These are phyloP conservation scores for Hyphodiscus sp. DNA, from an alignment of 2,329 filamentous ascomycete genomes.

Conservation along the genomic window DNA sequence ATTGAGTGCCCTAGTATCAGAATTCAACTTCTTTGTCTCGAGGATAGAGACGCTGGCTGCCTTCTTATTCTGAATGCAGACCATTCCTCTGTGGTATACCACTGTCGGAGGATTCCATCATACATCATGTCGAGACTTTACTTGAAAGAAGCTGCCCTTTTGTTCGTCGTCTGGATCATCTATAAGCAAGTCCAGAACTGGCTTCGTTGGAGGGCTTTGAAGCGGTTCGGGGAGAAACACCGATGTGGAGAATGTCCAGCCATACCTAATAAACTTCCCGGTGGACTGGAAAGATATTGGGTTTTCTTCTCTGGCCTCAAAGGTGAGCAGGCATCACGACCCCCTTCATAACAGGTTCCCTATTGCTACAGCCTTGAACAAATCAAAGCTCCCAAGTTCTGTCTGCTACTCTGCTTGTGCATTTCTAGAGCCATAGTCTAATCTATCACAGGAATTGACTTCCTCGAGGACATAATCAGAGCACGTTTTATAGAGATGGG, in stretches of 20 bases:
- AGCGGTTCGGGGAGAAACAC: constrained; percentile 16
- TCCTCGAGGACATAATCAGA: constrained; percentile 20
- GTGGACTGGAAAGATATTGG: constrained; percentile 14
- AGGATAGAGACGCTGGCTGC: neutral
- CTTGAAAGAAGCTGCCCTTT: constrained; percentile 3
- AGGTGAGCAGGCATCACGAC: constrained; percentile 3
- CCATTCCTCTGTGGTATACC: neutral
- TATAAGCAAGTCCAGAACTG: constrained; percentile 12
- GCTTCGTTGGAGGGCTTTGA: constrained; percentile 14
- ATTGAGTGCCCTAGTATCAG: too few relatives aligned
- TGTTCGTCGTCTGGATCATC: constrained; percentile 6
- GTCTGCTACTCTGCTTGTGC: too few relatives aligned
- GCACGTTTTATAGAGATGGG: constrained; percentile 1
- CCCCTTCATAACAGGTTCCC: neutral
- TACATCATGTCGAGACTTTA: constrained; percentile 7
- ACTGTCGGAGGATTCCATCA: neutral
- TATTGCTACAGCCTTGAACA: too few relatives aligned
- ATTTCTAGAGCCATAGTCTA: neutral
- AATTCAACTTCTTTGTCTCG: too few relatives aligned
- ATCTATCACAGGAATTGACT: constrained; percentile 14
- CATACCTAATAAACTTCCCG: constrained; percentile 14
- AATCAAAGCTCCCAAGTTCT: too few relatives aligned
- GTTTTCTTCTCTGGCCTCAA: constrained; percentile 11
- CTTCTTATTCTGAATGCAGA: neutral
- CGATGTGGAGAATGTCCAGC: constrained; percentile 14